Percentiles rank a stretch among this genome's conserved stretches.
These are phyloP conservation scores for Gloeostereum incarnatum DNA, from an alignment of 768 basidiomycete genomes.

Conservation along the genomic window DNA sequence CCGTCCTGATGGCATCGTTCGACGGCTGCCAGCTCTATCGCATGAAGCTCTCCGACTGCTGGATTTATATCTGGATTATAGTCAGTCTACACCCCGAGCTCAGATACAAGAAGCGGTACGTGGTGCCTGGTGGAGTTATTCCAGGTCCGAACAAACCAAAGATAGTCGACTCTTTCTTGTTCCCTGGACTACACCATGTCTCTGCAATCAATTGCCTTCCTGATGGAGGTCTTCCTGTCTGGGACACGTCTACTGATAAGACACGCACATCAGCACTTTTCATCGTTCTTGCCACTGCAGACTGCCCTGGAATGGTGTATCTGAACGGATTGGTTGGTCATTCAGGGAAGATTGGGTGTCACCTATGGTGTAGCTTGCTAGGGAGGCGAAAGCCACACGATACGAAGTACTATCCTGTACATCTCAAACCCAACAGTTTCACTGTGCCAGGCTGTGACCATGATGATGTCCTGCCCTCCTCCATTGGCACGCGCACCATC, in stretches of 20 bases:
- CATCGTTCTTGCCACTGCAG: constrained; percentile 13
- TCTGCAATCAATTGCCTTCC: constrained; percentile 17
- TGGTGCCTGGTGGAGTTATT: constrained; percentile 20
- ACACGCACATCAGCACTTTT: constrained; percentile 9
- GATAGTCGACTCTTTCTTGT: constrained; percentile 18
- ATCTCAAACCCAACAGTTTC: constrained; percentile 12
- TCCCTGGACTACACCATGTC: constrained; percentile 22
- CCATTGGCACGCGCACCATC: neutral
- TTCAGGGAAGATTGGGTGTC: constrained; percentile 12
- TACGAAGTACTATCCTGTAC: constrained; percentile 14
- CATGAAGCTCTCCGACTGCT: constrained; percentile 21
- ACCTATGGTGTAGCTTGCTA: constrained; percentile 10
- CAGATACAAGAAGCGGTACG: constrained; percentile 18
- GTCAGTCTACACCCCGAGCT: constrained; percentile 18
- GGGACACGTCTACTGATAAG: constrained; percentile 10
- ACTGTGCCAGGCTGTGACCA: constrained; percentile 13
- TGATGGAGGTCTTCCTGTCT: constrained; percentile 13
- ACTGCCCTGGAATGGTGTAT: constrained; percentile 14
- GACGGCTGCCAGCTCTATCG: constrained; percentile 32
- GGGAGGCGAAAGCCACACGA: constrained; percentile 12
- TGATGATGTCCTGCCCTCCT: constrained; percentile 7
- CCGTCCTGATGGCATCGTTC: constrained; percentile 23
- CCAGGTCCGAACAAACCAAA: constrained; percentile 25
- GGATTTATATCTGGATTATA: constrained; percentile 28
- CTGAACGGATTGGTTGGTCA: constrained; percentile 18